Conservation (phyloP, 176 grass and related monocot species). For the Avena atlantica region DNA sequence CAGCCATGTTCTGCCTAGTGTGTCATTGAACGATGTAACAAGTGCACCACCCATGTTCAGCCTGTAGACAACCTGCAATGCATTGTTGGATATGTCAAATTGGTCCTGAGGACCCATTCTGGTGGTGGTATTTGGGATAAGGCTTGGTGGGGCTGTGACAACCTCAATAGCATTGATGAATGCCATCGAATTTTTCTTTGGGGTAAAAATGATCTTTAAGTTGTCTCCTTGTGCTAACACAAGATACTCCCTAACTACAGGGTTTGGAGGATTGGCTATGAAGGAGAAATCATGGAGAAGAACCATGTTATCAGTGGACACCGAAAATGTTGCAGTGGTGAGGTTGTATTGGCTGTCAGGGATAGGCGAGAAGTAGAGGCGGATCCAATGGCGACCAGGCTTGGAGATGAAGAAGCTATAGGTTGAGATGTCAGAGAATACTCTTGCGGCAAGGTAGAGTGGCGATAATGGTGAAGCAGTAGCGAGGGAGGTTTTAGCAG, state of each 20-base stretch:
- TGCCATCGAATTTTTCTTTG: slow-evolving; percentile 71
- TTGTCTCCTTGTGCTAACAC: slow-evolving; percentile 55
- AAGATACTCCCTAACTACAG: slow-evolving; percentile 77
- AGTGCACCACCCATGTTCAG: slow-evolving; percentile 74
- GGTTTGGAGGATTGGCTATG: slow-evolving; percentile 52
- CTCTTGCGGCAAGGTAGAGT: slow-evolving; percentile 68
- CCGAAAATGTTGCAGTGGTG: slow-evolving; percentile 75
- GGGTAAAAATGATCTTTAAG: slow-evolving; percentile 72
- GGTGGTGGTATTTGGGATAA: slow-evolving; percentile 70
- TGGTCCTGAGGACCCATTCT: slow-evolving; percentile 48
- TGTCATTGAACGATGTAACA: slow-evolving; percentile 72
- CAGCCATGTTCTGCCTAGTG: slow-evolving; percentile 71
- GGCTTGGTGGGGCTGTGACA: slow-evolving; percentile 64
- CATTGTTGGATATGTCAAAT: slow-evolving; percentile 68
- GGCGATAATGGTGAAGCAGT: slow-evolving; percentile 47
- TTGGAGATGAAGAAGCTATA: slow-evolving; percentile 86
- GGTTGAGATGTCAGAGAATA: slow-evolving; percentile 79
- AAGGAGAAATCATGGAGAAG: slow-evolving; percentile 95
- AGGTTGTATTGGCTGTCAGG: slow-evolving; percentile 72
- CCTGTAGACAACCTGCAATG: slow-evolving; percentile 78
- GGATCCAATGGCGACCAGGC: slow-evolving; percentile 85
- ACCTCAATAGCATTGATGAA: slow-evolving; percentile 96
- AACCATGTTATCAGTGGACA: slow-evolving; percentile 69
- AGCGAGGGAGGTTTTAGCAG: slow-evolving; percentile 48
- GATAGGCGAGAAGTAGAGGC: slow-evolving; percentile 85